phyloP scores from a whole-genome alignment of 805 yeast species.

The Saccharomycopsis babjevae region DNA sequence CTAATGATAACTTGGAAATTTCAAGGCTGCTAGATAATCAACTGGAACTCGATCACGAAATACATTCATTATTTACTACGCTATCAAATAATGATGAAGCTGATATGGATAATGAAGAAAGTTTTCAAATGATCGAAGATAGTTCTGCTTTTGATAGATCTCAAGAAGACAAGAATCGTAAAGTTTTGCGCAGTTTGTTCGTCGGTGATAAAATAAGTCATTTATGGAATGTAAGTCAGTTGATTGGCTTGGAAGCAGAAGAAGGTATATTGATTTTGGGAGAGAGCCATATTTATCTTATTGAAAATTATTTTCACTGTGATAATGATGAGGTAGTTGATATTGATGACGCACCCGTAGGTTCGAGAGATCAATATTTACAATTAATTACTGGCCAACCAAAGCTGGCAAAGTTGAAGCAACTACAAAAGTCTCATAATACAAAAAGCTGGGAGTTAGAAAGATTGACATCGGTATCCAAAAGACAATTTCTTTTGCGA shows the following conservation, averaged over 20 bases:
- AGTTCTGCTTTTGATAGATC: conserved; percentile 27
- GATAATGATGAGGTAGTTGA: conserved; percentile 46
- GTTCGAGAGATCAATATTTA: conserved; percentile 57
- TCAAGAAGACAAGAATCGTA: conserved; percentile 63
- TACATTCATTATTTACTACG: not conserved
- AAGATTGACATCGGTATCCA: conserved; percentile 53
- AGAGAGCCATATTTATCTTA: conserved; percentile 49
- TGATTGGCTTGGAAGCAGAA: conserved; percentile 64
- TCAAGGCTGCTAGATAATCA: conserved; percentile 13
- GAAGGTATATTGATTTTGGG: conserved; percentile 74
- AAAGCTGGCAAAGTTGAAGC: conserved; percentile 19
- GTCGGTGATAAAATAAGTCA: conserved; percentile 63
- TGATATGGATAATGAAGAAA: conserved; percentile 23
- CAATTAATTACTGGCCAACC: conserved; percentile 48
- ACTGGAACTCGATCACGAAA: not conserved
- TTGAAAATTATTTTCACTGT: conserved; percentile 58
- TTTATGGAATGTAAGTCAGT: conserved; percentile 65
- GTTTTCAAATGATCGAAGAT: conserved; percentile 37
- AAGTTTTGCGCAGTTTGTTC: conserved; percentile 57
- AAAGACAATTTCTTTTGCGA: conserved; percentile 64
- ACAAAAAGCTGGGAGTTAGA: conserved; percentile 52
- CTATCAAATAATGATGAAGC: not conserved
- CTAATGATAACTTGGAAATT: conserved; percentile 13
- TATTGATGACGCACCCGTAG: conserved; percentile 52
- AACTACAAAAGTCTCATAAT: conserved; percentile 30